Conservation (phyloP, 805 yeast species). For the Maudiozyma pseudohumilis region DNA sequence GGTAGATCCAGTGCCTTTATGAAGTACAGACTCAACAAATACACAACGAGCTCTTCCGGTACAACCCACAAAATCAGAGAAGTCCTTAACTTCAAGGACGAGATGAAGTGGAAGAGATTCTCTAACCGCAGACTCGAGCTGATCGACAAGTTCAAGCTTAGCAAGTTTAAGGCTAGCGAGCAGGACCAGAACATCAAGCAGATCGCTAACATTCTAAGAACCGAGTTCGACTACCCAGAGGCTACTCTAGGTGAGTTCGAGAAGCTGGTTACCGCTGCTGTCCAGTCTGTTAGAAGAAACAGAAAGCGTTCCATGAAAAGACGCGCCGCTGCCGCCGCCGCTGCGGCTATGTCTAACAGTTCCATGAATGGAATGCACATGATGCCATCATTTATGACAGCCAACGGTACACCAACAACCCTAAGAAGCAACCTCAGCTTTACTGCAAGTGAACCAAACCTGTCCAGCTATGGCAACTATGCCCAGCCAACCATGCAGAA, state of each 20-base stretch:
- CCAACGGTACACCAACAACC: background rate
- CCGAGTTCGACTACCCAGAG: constrained; percentile 62
- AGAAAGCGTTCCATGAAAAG: constrained; percentile 53
- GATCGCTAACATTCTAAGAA: constrained; percentile 66
- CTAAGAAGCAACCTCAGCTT: background rate
- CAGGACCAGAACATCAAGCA: constrained; percentile 72
- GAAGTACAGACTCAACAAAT: constrained; percentile 3
- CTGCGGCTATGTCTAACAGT: background rate
- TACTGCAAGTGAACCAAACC: background rate
- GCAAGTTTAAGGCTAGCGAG: constrained; percentile 74
- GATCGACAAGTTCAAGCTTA: constrained; percentile 57
- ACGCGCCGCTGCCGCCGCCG: constrained; percentile 3
- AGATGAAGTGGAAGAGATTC: constrained; percentile 75
- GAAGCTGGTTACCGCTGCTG: constrained; percentile 83
- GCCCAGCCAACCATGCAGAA: background rate
- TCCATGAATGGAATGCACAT: background rate
- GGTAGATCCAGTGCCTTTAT: constrained; percentile 3
- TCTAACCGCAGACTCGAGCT: constrained; percentile 79
- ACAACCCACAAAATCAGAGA: constrained; percentile 35
- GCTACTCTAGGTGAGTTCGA: constrained; percentile 65
- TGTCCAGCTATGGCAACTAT: background rate
- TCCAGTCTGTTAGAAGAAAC: constrained; percentile 86
- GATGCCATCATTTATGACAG: constrained; percentile 1
- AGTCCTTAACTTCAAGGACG: constrained; percentile 66
- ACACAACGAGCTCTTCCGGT: constrained; percentile 17